Base-by-base conservation (phyloP, 768 basidiomycete species). In the Clathrus columnatus region DNA sequence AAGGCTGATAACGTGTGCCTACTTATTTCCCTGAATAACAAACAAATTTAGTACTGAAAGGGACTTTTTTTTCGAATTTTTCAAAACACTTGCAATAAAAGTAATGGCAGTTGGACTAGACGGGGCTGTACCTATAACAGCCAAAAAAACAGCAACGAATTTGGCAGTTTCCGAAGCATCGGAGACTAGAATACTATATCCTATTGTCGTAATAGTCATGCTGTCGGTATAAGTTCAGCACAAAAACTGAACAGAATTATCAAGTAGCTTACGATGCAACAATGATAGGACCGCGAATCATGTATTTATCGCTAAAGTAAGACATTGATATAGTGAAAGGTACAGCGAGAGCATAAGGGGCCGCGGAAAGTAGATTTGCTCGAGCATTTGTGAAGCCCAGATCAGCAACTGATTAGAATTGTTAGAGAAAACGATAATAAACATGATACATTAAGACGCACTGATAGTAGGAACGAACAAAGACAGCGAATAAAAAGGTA, bases 391-490 rank as follows among this genome's bases (percentile, higher is more conserved):
- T 60, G 29, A 52, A 60, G n/a, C 73, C 74, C 10, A 75, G 66
- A 7, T 61, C 61, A 5, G 65, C 60, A 49, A 57, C 56, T 57
- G 32, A 16, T 18, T 7, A n/a, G 21, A n/a, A 5, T n/a, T n/a
- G n/a, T n/a, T n/a, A n/a, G n/a, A n/a, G n/a, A 11, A 51, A 51
- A 18, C 11, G 5, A 18, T 49, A 17, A 8, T 7, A 18, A 3
- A 8, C 11, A 48, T 7, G 23, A n/a, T 10, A 36, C 16, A 23
- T 17, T 23, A 16, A 47, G 21, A 36, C 49, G 44, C 43, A 51
- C 73, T 70, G 63, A 74, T 70, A n/a, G 71, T 69, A 0, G 74
- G 74, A 0, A 66, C 64, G 66, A 75, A 74, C 27, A 75, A 59
- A 8, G 63, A 57, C 20, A 65, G 60, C 18, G 61, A 60, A 64